Evolutionary conservation across 1,284 basidiomycete genomes (phyloP).

Genomic region (Melampsora larici-populina): DNA sequence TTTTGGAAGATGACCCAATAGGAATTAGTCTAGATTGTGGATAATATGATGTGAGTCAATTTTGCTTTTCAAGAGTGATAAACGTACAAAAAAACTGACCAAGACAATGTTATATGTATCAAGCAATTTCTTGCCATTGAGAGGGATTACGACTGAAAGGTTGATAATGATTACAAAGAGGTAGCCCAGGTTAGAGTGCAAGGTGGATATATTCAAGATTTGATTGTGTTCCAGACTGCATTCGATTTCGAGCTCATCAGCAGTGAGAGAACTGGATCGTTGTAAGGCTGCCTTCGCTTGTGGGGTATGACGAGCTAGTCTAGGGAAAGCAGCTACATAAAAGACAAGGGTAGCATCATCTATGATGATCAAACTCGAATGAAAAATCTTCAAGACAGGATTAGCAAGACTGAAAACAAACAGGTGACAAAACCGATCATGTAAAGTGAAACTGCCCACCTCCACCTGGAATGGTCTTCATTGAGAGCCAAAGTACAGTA

Average conservation of each 20-base stretch:
- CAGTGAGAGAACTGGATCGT: no score
- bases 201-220: no score
- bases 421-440: slow-evolving; percentile 42
- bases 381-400: no score
- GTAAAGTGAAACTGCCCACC: slow-evolving; percentile 21
- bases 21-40: slow-evolving; percentile 16
- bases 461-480: slow-evolving; percentile 24
- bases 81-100: not conserved
- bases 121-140: slow-evolving; percentile 17
- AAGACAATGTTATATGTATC: slow-evolving; percentile 39
- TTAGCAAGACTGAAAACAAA: not conserved
- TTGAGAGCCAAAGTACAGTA: slow-evolving; percentile 16
- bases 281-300: no score
- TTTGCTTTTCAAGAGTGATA: not conserved
- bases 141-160: no score
- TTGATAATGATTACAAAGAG: no score
- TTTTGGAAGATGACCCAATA: slow-evolving; percentile 42
- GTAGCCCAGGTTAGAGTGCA: no score
- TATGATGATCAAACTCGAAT: not conserved
- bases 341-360: slow-evolving; percentile 29
- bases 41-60: not conserved
- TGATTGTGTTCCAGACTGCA: no score
- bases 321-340: no score
- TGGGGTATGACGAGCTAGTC: no score
- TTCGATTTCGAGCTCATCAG: no score